These are phyloP conservation scores for Discostella pseudostelligera DNA, from an alignment of 108 stramenopile species.

Conservation along the genomic window DNA sequence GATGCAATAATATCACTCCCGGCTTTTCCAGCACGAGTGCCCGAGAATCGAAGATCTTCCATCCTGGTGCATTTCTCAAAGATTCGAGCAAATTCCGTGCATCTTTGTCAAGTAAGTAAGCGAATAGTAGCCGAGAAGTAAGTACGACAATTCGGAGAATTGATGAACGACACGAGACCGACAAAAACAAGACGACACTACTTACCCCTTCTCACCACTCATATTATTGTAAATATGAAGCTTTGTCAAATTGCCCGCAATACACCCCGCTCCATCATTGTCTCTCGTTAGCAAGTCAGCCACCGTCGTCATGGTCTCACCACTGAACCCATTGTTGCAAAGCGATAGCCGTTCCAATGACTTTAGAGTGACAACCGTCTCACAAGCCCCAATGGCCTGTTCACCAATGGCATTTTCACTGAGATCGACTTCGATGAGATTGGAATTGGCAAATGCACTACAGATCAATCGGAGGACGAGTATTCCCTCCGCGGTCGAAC, in stretches of 20 bases:
- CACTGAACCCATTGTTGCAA: slow-evolving; percentile 49
- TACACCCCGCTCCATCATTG: slow-evolving; percentile 39
- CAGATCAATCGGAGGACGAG: slow-evolving; percentile 42
- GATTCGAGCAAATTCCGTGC: slow-evolving; percentile 48
- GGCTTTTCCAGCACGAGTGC: slow-evolving; percentile 29
- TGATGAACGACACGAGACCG: not conserved
- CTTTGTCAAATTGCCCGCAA: slow-evolving; percentile 42
- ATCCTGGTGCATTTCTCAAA: slow-evolving; percentile 39
- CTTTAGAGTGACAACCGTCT: slow-evolving; percentile 35
- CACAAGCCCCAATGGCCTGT: slow-evolving; percentile 45
- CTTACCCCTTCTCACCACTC: slow-evolving; percentile 54
- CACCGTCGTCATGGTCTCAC: slow-evolving; percentile 42
- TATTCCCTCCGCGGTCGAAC: slow-evolving; percentile 44
- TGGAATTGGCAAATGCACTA: slow-evolving; percentile 43
- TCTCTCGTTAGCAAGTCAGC: slow-evolving; percentile 50
- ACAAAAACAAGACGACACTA: not conserved
- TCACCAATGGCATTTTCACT: slow-evolving; percentile 57
- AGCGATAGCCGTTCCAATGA: slow-evolving; percentile 39
- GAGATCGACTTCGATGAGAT: slow-evolving; percentile 43
- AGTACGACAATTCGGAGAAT: not conserved
- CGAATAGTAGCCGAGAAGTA: not conserved
- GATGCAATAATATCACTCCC: slow-evolving; percentile 41
- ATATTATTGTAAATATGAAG: slow-evolving; percentile 62
- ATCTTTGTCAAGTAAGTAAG: slow-evolving; percentile 3
- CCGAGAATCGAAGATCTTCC: slow-evolving; percentile 51